Base-by-base conservation (phyloP, 2,329 filamentous ascomycete species). In the Fusarium bulbicola region DNA sequence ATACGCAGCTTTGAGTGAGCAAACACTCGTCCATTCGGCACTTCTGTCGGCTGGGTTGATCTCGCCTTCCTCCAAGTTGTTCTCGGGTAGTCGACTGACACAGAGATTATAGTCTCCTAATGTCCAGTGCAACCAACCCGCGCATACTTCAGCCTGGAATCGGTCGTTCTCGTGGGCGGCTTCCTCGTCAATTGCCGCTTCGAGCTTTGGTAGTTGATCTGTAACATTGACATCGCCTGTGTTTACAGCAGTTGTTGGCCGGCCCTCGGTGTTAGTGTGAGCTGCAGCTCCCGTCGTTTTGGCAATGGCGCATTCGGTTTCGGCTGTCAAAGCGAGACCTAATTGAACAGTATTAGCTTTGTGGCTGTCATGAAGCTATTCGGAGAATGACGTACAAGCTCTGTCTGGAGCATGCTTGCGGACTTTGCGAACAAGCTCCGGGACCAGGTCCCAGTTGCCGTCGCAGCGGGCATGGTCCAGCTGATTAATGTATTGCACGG, bases 371-470 rank as follows among this genome's bases (percentile, higher is more conserved):
- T 54, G 47, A 57, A 39, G 39, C 43, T 49, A 50, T 63, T 57
- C 54, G 36, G 58, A 57, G 34, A 53, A 63, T 53, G 57, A 47
- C 90, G 77, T 92, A 98, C 95, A 97, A 83, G 90, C 89, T 82
- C 93, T 90, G 69, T 93, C 90, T 45, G 95, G 92, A 77, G 95
- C 93, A 88, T 99, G 95, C 83, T 99, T 98, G 79, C 92, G 93
- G 79, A 98, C 89, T 84, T 99, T 99, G 81, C 95, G 91, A 78
- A 96, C 92, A 72, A 97, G 88, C 84, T 98, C 95, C 32, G 94
- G 93, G 36, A 98, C 89, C 36, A 93, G 90, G 75, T 91, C 87
- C 96, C 96, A 99, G 81, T 91, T 92, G 59, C 93, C 95, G 78
- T 95, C 91, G 82, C 94, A 97, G 79, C 96, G 92, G 74, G 94